phyloP scores from a whole-genome alignment of 139 green algal species.

The Diplosphaera chodatii region DNA sequence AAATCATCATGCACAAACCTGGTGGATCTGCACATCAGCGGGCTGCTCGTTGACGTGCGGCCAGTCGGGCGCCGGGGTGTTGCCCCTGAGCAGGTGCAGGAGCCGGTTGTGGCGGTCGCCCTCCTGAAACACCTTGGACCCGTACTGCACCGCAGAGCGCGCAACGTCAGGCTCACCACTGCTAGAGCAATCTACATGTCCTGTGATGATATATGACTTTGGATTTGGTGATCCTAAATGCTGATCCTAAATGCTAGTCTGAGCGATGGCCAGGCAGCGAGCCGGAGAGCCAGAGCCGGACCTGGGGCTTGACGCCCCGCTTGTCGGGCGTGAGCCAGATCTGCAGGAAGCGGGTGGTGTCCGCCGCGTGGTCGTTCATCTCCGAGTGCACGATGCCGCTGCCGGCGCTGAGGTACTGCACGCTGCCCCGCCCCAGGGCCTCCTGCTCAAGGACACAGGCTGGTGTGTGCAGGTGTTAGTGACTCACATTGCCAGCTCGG shows the following conservation, averaged over 20 bases:
- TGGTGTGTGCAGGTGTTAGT: too few species aligned
- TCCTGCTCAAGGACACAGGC: neutral
- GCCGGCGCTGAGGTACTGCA: constrained; percentile 73
- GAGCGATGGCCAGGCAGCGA: too few species aligned
- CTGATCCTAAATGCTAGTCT: too few species aligned
- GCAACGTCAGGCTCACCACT: too few species aligned
- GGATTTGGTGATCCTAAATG: too few species aligned
- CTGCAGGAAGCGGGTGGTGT: constrained; percentile 67
- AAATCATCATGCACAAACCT: too few species aligned
- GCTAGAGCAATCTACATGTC: too few species aligned
- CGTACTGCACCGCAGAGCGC: constrained; percentile 21
- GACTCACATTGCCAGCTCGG: too few species aligned
- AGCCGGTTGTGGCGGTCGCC: constrained; percentile 60
- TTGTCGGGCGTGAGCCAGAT: constrained; percentile 69
- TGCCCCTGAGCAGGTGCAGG: constrained; percentile 65
- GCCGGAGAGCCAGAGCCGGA: too few species aligned
- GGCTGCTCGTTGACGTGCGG: neutral
- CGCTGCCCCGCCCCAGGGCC: constrained; percentile 29
- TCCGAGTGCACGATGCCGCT: constrained; percentile 66
- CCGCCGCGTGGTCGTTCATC: constrained; percentile 59
- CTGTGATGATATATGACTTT: too few species aligned
- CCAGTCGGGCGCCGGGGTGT: constrained; percentile 23
- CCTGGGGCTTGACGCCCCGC: constrained; percentile 52
- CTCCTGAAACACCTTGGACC: constrained; percentile 19
- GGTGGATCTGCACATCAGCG: constrained; percentile 36